Evolutionary conservation across 441 rosid species (phyloP).

Genomic region (Kokia cookei): DNA sequence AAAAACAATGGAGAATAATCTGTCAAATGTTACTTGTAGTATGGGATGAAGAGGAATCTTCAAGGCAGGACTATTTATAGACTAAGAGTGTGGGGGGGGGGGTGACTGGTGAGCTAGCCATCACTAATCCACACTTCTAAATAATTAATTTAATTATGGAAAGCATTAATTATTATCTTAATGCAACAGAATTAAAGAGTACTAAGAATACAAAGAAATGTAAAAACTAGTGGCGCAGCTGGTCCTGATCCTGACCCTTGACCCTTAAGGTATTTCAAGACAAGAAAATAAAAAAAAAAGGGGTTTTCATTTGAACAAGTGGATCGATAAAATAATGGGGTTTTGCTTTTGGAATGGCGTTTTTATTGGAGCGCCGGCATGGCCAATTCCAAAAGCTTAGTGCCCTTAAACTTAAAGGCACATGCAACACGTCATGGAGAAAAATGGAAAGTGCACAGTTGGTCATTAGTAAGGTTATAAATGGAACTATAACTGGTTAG

Average conservation of each 20-base stretch:
- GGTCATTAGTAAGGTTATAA: neutral
- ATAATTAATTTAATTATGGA: neutral
- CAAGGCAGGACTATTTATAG: conserved; percentile 16
- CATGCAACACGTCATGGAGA: conserved; percentile 11
- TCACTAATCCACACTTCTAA: conserved; percentile 3
- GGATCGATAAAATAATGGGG: neutral
- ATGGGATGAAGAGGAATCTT: neutral
- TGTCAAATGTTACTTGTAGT: neutral
- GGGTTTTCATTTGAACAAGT: neutral
- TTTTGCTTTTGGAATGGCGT: conserved; percentile 12
- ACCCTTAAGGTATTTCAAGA: neutral
- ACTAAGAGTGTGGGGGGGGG: neutral
- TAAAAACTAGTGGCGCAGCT: neutral
- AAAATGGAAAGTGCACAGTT: neutral
- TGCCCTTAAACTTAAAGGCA: neutral
- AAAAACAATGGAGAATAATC: neutral
- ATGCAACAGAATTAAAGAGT: neutral
- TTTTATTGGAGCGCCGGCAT: neutral
- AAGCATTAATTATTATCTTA: neutral
- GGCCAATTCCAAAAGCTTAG: conserved; percentile 6
- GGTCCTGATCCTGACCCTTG: neutral
- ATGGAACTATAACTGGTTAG: neutral
- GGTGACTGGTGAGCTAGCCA: conserved; percentile 8
- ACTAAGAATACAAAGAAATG: neutral
- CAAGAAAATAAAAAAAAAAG: neutral